phyloP scores from a whole-genome alignment of 768 basidiomycete genomes.

The Tremella fuciformis region DNA sequence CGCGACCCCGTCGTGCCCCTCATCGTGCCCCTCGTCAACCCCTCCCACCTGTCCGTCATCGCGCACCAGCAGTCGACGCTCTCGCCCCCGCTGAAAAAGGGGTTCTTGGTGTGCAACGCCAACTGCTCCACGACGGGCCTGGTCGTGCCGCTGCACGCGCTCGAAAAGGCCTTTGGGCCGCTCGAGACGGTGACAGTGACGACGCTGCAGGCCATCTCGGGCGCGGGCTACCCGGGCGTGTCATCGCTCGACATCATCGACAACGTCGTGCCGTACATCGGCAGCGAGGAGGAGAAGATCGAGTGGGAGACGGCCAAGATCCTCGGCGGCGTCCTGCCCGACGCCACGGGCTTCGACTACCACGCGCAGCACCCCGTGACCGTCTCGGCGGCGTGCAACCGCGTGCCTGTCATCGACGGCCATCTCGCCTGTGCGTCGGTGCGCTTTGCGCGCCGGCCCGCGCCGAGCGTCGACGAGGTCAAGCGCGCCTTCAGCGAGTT shows the following conservation, averaged over 20 bases:
- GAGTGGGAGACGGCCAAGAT: constrained; percentile 99
- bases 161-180: constrained; percentile 73
- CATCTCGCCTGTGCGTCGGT: constrained; percentile 89
- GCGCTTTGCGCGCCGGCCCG: constrained; percentile 71
- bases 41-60: constrained; percentile 77
- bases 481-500: constrained; percentile 73
- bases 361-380: constrained; percentile 75
- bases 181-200: constrained; percentile 86
- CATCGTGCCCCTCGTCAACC: constrained; percentile 93
- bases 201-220: constrained; percentile 96
- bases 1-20: constrained; percentile 89
- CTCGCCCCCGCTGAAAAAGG: constrained; percentile 62
- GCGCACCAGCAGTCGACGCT: constrained; percentile 73
- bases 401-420: constrained; percentile 92
- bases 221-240: constrained; percentile 96
- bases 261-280: constrained; percentile 91
- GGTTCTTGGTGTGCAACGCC: constrained; percentile 97
- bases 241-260: constrained; percentile 85
- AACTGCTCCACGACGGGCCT: constrained; percentile 94
- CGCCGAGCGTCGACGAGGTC: constrained; percentile 83
- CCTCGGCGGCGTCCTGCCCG: constrained; percentile 67
- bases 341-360: constrained; percentile 72
- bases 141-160: constrained; percentile 43
- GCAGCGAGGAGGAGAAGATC: constrained; percentile 89
- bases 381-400: constrained; percentile 87